These are phyloP conservation scores for Lactarius hengduanensis DNA, from an alignment of 768 basidiomycete genomes.

Conservation along the genomic window DNA sequence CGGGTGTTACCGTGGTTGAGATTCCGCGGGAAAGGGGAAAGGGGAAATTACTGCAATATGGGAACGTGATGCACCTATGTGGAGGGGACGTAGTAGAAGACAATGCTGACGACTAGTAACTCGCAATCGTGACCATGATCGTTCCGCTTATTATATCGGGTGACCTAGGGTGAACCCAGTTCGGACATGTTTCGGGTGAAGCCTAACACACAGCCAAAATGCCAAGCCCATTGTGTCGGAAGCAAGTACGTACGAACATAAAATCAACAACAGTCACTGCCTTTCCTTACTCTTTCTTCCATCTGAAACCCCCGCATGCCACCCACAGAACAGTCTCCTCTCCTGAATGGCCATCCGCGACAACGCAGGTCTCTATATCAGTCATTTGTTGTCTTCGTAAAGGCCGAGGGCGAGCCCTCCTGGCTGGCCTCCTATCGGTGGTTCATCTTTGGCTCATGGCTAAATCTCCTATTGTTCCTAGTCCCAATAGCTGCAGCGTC, in stretches of 20 bases:
- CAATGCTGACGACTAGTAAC: slow-evolving; percentile 49
- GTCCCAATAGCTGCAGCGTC: slow-evolving; percentile 71
- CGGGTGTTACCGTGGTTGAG: slow-evolving; percentile 60
- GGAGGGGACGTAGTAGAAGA: slow-evolving; percentile 38
- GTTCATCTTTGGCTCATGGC: slow-evolving; percentile 63
- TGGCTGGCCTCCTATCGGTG: slow-evolving; percentile 56
- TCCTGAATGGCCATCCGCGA: slow-evolving; percentile 36
- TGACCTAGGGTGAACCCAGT: not conserved
- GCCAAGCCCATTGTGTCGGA: slow-evolving; percentile 5
- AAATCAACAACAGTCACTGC: not conserved
- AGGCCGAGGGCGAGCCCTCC: slow-evolving; percentile 62
- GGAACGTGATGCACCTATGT: slow-evolving; percentile 53
- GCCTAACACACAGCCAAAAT: slow-evolving; percentile 1
- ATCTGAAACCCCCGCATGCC: slow-evolving; percentile 6
- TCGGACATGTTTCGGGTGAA: too few relatives aligned
- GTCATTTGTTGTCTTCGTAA: slow-evolving; percentile 44
- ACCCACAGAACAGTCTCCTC: slow-evolving; percentile 23
- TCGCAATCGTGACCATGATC: not conserved
- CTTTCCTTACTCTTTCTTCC: slow-evolving; percentile 5
- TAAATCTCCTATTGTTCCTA: slow-evolving; percentile 77
- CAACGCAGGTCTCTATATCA: slow-evolving; percentile 40
- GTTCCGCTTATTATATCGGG: not conserved
- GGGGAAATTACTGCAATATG: slow-evolving; percentile 51
- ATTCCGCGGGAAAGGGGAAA: slow-evolving; percentile 38
- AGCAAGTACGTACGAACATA: not conserved